Evolutionary conservation across 164 flowering plant species (phyloP).

Genomic region (Vitis rupestris): DNA sequence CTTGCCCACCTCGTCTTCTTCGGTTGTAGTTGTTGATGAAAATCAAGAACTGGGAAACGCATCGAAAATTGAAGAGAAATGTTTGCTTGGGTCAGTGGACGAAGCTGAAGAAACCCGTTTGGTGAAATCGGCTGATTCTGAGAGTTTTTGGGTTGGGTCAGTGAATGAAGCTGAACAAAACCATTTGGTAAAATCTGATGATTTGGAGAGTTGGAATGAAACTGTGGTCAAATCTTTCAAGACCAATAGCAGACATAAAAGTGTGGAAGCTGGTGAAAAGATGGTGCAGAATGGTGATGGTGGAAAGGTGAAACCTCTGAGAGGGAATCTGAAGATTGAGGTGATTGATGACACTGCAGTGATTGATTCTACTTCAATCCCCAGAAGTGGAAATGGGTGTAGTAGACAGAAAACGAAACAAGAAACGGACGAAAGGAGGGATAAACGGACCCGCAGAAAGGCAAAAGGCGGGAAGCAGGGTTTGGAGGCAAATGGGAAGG

Average conservation of each 20-base stretch:
- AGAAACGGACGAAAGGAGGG: constrained; percentile 24
- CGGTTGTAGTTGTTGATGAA: background rate
- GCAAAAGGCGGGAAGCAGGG: constrained; percentile 21
- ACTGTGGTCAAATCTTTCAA: background rate
- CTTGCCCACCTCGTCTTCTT: background rate
- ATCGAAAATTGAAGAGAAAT: background rate
- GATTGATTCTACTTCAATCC: constrained; percentile 13
- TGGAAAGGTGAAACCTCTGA: constrained; percentile 5
- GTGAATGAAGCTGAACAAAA: background rate
- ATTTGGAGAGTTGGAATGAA: background rate
- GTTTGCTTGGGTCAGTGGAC: background rate
- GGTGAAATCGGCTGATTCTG: background rate
- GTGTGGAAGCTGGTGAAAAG: too few species aligned
- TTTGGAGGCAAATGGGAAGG: constrained; percentile 13
- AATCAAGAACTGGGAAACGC: background rate
- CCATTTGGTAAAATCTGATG: background rate
- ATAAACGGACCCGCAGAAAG: constrained; percentile 25
- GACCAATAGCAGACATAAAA: too few species aligned
- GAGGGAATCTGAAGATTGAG: constrained; percentile 20
- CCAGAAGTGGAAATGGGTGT: constrained; percentile 4
- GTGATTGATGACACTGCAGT: constrained; percentile 35
- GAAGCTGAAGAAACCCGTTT: background rate
- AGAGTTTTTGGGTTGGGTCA: background rate
- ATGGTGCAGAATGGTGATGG: background rate
- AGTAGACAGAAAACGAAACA: constrained; percentile 2